phyloP scores from a whole-genome alignment of 306 rosid species.

The Corylus heterophylla region DNA sequence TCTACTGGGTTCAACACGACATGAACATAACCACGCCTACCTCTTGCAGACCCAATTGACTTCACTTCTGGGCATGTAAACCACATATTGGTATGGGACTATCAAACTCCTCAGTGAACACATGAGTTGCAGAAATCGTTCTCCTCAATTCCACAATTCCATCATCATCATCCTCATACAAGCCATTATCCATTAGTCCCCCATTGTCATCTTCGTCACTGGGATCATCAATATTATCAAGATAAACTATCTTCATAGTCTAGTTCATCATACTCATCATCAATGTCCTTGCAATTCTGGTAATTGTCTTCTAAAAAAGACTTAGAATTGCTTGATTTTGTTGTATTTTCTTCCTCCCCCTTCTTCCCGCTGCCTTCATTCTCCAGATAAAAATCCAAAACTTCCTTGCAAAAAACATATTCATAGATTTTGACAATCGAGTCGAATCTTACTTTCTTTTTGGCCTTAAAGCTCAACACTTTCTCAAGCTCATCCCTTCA shows the following conservation, averaged over 20 bases:
- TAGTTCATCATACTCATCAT: slow-evolving; percentile 48
- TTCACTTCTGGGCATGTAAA: slow-evolving; percentile 33
- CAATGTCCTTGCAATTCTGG: too few relatives aligned
- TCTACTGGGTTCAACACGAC: slow-evolving; percentile 78
- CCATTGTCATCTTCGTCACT: slow-evolving; percentile 32
- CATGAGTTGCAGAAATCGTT: slow-evolving; percentile 22
- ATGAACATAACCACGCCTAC: slow-evolving; percentile 67
- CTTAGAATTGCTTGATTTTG: slow-evolving; percentile 38
- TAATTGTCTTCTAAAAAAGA: slow-evolving; percentile 52
- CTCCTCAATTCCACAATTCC: slow-evolving; percentile 3
- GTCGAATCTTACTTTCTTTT: slow-evolving; percentile 82
- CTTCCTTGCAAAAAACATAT: slow-evolving; percentile 43
- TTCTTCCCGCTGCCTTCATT: slow-evolving; percentile 35
- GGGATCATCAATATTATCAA: slow-evolving; percentile 47
- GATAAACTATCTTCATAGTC: slow-evolving; percentile 42
- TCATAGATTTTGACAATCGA: slow-evolving; percentile 73
- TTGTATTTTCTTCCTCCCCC: slow-evolving; percentile 29
- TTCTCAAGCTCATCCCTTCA: slow-evolving; percentile 55
- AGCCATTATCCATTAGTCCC: slow-evolving; percentile 31
- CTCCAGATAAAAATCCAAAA: slow-evolving; percentile 21
- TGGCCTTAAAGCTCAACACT: slow-evolving; percentile 42
- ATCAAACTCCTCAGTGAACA: slow-evolving; percentile 45
- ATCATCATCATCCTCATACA: slow-evolving; percentile 37
- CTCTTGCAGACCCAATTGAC: slow-evolving; percentile 47
- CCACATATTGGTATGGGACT: slow-evolving; percentile 26